Percentiles rank a stretch among this genome's conserved stretches.
Conservation (phyloP, 2,329 filamentous ascomycete species). For the Aureobasidium namibiae region DNA sequence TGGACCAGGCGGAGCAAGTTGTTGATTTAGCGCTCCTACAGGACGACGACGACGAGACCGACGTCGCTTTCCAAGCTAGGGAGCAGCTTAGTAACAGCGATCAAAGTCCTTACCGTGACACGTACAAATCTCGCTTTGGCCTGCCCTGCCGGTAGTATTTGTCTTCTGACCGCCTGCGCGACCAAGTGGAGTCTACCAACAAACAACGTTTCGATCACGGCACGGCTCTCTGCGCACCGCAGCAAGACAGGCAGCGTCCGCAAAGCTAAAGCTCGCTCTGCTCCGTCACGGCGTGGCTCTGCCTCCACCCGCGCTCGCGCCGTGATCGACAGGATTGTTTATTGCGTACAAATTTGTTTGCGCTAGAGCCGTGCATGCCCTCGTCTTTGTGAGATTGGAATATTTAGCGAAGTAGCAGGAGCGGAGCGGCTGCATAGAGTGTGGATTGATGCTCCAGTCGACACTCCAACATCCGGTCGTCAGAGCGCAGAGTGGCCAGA, state of each 20-base stretch:
- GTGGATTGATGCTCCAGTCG: background rate
- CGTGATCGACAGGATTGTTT: conserved; percentile 6
- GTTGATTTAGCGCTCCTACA: background rate
- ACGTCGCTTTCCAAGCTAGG: background rate
- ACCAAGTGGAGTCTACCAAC: conserved; percentile 7
- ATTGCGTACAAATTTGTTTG: conserved; percentile 11
- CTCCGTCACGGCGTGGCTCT: conserved; percentile 1
- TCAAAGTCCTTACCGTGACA: conserved; percentile 3
- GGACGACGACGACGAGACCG: background rate
- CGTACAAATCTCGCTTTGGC: conserved; percentile 13
- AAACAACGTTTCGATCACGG: conserved; percentile 13
- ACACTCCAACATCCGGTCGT: background rate
- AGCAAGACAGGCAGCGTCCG: conserved; percentile 10
- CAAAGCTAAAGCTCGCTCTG: background rate
- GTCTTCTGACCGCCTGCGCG: conserved; percentile 11
- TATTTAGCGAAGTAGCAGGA: conserved; percentile 1
- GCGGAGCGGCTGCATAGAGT: background rate
- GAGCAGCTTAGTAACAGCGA: background rate
- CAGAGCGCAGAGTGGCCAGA: background rate
- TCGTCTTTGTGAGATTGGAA: background rate
- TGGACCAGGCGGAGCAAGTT: conserved; percentile 4
- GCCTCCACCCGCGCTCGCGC: background rate
- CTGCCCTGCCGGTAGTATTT: conserved; percentile 4
- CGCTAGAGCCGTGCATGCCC: conserved; percentile 8
- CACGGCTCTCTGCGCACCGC: conserved; percentile 11